phyloP scores from a whole-genome alignment of 108 stramenopile species.

The Aureococcus anophagefferens region DNA sequence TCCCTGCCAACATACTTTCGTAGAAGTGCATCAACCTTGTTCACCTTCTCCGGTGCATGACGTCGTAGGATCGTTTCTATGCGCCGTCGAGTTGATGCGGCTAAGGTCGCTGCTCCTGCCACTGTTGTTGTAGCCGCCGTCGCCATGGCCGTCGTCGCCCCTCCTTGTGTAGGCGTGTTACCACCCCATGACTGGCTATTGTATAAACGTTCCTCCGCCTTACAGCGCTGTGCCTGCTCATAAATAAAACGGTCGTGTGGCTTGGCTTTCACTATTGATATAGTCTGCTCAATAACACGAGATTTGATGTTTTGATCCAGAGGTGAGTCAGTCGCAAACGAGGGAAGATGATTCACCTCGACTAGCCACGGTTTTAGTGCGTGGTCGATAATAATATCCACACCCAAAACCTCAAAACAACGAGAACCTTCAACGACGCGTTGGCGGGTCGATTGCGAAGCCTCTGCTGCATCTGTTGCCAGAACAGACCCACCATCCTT shows the following conservation, averaged over 20 bases:
- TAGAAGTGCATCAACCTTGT: slow-evolving; percentile 35
- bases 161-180: too few relatives aligned
- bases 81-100: not conserved
- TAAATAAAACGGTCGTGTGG: slow-evolving; percentile 24
- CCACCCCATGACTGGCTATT: not conserved
- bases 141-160: too few relatives aligned
- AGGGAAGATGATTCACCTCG: slow-evolving; percentile 66
- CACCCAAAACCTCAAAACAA: slow-evolving; percentile 56
- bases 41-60: slow-evolving; percentile 48
- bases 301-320: slow-evolving; percentile 43
- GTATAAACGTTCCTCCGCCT: not conserved
- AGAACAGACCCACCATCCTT: not conserved
- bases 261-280: slow-evolving; percentile 24
- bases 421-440: not conserved
- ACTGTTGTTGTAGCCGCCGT: too few relatives aligned
- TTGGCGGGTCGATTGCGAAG: not conserved
- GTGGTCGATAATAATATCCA: slow-evolving; percentile 73
- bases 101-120: too few relatives aligned
- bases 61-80: slow-evolving; percentile 35
- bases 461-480: not conserved
- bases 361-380: slow-evolving; percentile 67
- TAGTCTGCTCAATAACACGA: slow-evolving; percentile 35
- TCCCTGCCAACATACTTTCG: slow-evolving; percentile 50
- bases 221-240: not conserved
- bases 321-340: slow-evolving; percentile 39